These are phyloP conservation scores for Chenopodium suecicum DNA, from an alignment of 148 eudicot genomes.

Conservation along the genomic window DNA sequence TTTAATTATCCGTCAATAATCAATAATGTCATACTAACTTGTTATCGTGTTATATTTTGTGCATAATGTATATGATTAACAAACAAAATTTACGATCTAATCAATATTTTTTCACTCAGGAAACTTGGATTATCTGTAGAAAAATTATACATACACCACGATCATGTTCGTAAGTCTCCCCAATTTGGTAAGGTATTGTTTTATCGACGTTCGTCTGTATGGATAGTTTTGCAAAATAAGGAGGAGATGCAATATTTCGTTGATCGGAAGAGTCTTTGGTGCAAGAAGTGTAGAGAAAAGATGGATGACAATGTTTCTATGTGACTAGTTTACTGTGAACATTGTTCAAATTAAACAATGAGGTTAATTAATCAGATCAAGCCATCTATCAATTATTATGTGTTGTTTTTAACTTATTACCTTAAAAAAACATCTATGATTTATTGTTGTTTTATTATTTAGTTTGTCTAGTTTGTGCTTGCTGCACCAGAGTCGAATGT, in stretches of 20 bases:
- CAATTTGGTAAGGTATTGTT: constrained; percentile 19
- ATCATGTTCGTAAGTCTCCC: neutral
- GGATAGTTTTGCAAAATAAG: neutral
- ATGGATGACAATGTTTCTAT: no score
- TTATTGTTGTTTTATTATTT: no score
- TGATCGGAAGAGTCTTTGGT: constrained; percentile 2
- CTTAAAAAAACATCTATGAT: no score
- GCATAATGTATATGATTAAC: neutral
- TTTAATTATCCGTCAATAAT: neutral
- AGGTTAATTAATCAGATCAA: no score
- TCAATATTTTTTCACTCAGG: neutral
- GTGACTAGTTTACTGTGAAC: no score
- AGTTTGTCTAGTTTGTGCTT: no score
- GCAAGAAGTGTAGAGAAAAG: constrained; percentile 14
- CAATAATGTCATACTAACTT: no score
- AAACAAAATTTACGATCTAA: neutral
- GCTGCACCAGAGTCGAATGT: no score
- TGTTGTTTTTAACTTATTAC: no score
- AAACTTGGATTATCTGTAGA: constrained; percentile 16
- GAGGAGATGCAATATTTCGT: neutral
- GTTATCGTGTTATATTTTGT: no score
- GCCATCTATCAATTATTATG: no score
- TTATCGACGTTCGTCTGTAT: neutral
- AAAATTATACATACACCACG: constrained; percentile 4
- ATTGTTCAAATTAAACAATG: no score